Conservation (phyloP, 495 filamentous ascomycete species). For the Daldinia decipiens region DNA sequence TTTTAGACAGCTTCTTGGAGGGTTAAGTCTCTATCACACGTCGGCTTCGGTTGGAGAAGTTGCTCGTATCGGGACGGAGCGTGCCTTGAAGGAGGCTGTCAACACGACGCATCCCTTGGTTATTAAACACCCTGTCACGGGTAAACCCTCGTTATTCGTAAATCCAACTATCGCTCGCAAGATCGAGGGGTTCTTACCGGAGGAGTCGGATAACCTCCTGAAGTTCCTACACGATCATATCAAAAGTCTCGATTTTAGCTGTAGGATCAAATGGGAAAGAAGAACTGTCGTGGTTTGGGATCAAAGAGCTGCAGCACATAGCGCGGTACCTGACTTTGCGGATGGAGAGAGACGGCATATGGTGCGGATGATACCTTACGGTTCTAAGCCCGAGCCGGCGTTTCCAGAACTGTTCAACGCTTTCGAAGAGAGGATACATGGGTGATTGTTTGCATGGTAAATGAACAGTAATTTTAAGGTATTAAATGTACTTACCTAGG, state of each 20-base stretch:
- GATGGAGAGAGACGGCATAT: slow-evolving; percentile 30
- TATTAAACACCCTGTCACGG: slow-evolving; percentile 65
- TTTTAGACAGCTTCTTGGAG: slow-evolving; percentile 67
- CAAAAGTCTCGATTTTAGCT: slow-evolving; percentile 67
- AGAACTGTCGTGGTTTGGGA: slow-evolving; percentile 73
- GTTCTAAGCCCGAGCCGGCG: slow-evolving; percentile 18
- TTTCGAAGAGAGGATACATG: not conserved
- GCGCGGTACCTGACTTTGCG: slow-evolving; percentile 27
- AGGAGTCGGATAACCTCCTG: slow-evolving; percentile 72
- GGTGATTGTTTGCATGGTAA: not conserved
- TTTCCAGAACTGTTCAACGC: slow-evolving; percentile 26
- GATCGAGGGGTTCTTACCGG: slow-evolving; percentile 74
- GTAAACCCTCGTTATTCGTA: slow-evolving; percentile 53
- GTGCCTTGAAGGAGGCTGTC: slow-evolving; percentile 22
- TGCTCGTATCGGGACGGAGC: slow-evolving; percentile 55
- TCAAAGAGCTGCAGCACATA: slow-evolving; percentile 29
- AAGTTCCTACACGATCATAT: slow-evolving; percentile 75
- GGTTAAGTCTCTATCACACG: slow-evolving; percentile 65
- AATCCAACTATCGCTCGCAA: slow-evolving; percentile 49
- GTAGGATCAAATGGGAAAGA: slow-evolving; percentile 66
- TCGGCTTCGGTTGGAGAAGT: slow-evolving; percentile 62
- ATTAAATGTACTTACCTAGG: too few species aligned
- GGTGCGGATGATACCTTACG: slow-evolving; percentile 28
- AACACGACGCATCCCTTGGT: slow-evolving; percentile 64
- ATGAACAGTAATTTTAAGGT: too few species aligned